These are phyloP conservation scores for Taphrina flavorubra DNA, from an alignment of 1,139 yeast genomes.

Conservation along the genomic window DNA sequence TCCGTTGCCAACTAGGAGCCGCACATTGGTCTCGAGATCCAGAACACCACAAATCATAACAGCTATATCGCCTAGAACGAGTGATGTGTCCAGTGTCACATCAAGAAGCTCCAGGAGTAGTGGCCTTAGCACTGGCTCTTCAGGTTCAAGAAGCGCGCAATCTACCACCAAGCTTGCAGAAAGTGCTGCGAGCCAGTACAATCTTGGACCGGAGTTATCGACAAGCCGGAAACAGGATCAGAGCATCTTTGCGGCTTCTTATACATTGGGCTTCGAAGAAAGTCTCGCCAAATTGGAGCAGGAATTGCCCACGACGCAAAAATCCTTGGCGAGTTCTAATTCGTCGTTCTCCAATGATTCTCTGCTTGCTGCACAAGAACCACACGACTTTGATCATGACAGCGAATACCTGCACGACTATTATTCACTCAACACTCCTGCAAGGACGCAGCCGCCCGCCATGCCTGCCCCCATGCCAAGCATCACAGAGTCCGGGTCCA, in stretches of 20 bases:
- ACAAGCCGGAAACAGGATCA: background rate
- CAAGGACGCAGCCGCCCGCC: background rate
- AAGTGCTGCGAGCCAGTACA: background rate
- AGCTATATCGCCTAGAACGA: slow-evolving; percentile 2
- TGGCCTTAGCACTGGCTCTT: background rate
- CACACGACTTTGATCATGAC: slow-evolving; percentile 1
- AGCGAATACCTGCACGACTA: background rate
- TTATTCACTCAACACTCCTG: background rate
- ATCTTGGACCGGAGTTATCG: background rate
- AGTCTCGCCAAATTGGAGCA: background rate
- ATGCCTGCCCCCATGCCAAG: background rate
- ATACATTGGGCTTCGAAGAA: background rate
- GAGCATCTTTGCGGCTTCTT: background rate
- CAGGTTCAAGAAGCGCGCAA: background rate
- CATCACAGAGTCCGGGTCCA: slow-evolving; percentile 1
- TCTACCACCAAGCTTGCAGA: background rate
- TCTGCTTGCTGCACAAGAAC: background rate
- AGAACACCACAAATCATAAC: background rate
- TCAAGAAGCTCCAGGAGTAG: background rate
- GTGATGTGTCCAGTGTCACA: background rate
- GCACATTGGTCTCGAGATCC: slow-evolving; percentile 5
- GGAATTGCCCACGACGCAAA: slow-evolving; percentile 1
- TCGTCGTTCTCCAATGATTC: slow-evolving; percentile 14
- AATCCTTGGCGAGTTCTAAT: slow-evolving; percentile 1
- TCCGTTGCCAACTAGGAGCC: slow-evolving; percentile 11